These are phyloP conservation scores for Oidium heveae DNA, from an alignment of 2,329 filamentous ascomycete species.

Conservation along the genomic window DNA sequence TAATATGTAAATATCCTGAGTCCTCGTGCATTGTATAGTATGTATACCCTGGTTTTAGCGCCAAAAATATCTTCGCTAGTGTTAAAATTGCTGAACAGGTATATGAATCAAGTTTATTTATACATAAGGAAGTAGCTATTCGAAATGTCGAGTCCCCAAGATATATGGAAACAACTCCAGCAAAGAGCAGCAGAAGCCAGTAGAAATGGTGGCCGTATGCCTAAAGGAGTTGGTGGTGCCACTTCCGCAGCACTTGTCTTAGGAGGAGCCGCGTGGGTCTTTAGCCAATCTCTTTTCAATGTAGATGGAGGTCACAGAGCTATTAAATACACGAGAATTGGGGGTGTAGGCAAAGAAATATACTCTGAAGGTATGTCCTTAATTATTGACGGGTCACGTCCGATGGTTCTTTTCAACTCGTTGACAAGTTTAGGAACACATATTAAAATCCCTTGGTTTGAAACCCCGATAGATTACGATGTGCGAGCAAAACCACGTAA, in stretches of 20 bases:
- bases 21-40: too few species aligned
- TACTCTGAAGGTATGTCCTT: constrained; percentile 55
- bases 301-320: constrained; percentile 96
- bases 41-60: too few species aligned
- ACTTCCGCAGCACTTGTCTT: constrained; percentile 28
- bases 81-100: too few species aligned
- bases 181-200: constrained; percentile 34
- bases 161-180: constrained; percentile 35
- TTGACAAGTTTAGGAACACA: constrained; percentile 45
- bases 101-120: too few species aligned
- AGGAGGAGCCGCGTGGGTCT: constrained; percentile 25
- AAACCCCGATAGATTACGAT: constrained; percentile 90
- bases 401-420: neutral
- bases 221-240: constrained; percentile 23
- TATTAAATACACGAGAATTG: constrained; percentile 89
- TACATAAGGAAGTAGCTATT: neutral
- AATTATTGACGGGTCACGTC: neutral
- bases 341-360: constrained; percentile 87
- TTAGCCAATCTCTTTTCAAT: constrained; percentile 39
- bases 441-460: constrained; percentile 84
- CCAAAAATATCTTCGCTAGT: neutral
- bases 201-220: constrained; percentile 19
- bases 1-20: too few species aligned
- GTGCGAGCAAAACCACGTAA: constrained; percentile 94
- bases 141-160: constrained; percentile 27